Conservation (phyloP, 257 asterid genomes). For the Striga asiatica region DNA sequence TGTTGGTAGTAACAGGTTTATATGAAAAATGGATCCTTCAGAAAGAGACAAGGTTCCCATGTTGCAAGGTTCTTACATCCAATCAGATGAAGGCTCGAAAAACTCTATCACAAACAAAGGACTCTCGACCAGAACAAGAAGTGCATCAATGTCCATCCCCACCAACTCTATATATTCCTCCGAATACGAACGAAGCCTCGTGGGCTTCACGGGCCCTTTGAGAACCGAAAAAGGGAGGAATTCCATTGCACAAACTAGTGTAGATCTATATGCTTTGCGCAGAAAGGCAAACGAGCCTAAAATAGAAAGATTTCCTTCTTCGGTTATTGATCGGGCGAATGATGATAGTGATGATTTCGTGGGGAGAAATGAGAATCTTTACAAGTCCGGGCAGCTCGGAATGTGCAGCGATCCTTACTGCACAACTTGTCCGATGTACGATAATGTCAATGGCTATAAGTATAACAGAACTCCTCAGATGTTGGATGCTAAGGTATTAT, state of each 20-base stretch:
- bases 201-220: constrained; percentile 73
- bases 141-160: constrained; percentile 68
- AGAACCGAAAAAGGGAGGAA: too few relatives aligned
- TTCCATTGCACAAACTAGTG: too few relatives aligned
- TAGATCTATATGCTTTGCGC: constrained; percentile 20
- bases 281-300: constrained; percentile 24
- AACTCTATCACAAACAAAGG: constrained; percentile 27
- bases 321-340: constrained; percentile 13
- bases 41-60: constrained; percentile 69
- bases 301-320: constrained; percentile 45
- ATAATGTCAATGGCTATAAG: constrained; percentile 37
- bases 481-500: constrained; percentile 61
- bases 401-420: constrained; percentile 92
- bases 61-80: constrained; percentile 39
- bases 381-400: constrained; percentile 84
- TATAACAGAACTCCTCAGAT: constrained; percentile 40
- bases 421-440: constrained; percentile 79
- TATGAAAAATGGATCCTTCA: constrained; percentile 40
- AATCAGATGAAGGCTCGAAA: constrained; percentile 26
- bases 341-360: constrained; percentile 23
- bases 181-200: constrained; percentile 29
- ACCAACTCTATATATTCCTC: constrained; percentile 32
- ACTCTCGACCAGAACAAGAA: constrained; percentile 39
- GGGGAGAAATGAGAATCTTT: constrained; percentile 61
- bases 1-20: too few relatives aligned